A percentile compares a stretch with the other conserved stretches of the same genome.
These are phyloP conservation scores for Suaeda aralocaspica DNA, from an alignment of 148 eudicot genomes.

Conservation along the genomic window DNA sequence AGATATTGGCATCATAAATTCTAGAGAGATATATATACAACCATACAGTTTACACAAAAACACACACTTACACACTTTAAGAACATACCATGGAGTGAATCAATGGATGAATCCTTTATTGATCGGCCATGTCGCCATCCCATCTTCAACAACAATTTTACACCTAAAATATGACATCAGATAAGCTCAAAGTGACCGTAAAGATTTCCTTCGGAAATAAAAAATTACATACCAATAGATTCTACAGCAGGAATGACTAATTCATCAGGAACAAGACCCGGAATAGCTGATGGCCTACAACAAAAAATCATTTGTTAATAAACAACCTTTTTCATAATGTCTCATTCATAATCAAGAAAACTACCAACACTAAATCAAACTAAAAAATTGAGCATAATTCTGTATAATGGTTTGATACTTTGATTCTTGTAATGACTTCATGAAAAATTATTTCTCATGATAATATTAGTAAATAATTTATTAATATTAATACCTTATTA, in stretches of 20 bases:
- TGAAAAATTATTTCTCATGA: no score
- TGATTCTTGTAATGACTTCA: no score
- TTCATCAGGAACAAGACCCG: constrained; percentile 91
- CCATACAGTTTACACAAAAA: no score
- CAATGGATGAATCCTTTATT: constrained; percentile 54
- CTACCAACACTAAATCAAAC: no score
- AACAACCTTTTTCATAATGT: not conserved
- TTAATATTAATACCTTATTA: no score
- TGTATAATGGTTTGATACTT: no score
- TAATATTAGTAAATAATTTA: no score
- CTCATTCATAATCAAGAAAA: no score
- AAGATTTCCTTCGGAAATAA: constrained; percentile 6
- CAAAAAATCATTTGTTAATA: constrained; percentile 12
- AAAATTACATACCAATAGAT: constrained; percentile 55
- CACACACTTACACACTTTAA: no score
- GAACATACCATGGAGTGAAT: constrained; percentile 67
- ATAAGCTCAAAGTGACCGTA: constrained; percentile 20
- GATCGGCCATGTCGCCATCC: constrained; percentile 96
- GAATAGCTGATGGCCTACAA: constrained; percentile 79
- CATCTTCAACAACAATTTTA: constrained; percentile 80
- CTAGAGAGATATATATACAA: no score
- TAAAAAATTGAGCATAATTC: no score
- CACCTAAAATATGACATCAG: constrained; percentile 45
- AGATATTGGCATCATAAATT: no score
- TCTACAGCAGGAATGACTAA: constrained; percentile 64